phyloP scores from a whole-genome alignment of 176 grass and related monocot genomes.

The Carex myosuroides region DNA sequence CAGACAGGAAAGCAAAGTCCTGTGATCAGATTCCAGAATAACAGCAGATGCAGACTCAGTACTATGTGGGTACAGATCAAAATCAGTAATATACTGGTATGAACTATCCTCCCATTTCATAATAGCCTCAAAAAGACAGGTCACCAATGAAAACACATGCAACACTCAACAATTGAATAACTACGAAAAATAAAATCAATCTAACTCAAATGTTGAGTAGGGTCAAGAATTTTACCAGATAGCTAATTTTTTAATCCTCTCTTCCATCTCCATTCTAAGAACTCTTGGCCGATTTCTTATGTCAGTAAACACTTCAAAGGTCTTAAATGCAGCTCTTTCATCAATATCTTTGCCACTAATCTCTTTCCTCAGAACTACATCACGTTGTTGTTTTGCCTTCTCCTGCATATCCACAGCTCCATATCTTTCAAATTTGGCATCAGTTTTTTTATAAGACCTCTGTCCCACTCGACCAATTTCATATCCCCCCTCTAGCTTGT shows the following conservation, averaged over 20 bases:
- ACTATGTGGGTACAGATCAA: not conserved
- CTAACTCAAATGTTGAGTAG: constrained; percentile 6
- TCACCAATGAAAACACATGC: not conserved
- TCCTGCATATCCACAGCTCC: constrained; percentile 18
- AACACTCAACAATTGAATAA: not conserved
- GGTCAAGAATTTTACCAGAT: constrained; percentile 43
- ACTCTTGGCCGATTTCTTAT: constrained; percentile 74
- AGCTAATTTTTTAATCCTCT: constrained; percentile 78
- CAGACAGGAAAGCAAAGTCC: not conserved
- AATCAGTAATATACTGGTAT: not conserved
- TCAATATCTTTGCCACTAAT: constrained; percentile 23
- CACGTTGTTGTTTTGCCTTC: constrained; percentile 21
- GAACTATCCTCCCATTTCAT: not conserved
- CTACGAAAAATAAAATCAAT: constrained; percentile 6
- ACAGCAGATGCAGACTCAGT: not conserved
- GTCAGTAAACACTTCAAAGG: constrained; percentile 84
- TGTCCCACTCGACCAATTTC: not conserved
- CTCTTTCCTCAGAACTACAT: constrained; percentile 32
- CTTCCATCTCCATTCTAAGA: constrained; percentile 92
- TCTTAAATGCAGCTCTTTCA: constrained; percentile 86
- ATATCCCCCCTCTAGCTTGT: not conserved
- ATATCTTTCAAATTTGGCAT: not conserved
- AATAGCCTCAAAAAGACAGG: not conserved
- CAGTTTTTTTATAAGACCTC: constrained; percentile 4
- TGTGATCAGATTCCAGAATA: not conserved